Base-by-base conservation (phyloP, 495 filamentous ascomycete genomes). In the Baudoinia panamericana region DNA sequence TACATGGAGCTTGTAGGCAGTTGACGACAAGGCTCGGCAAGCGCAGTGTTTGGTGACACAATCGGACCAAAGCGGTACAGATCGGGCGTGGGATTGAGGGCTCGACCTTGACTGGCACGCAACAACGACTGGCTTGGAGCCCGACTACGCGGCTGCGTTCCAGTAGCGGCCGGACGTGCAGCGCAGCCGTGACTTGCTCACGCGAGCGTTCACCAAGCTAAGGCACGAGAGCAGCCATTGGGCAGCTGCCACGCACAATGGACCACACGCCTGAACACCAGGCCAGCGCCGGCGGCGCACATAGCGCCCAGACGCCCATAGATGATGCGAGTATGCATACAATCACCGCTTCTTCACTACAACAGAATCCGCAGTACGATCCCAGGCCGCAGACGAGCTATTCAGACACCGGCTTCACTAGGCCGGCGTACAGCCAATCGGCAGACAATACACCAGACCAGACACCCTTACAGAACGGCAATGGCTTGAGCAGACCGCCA, bases 351-450 rank as follows among this genome's bases (percentile, higher is more conserved):
- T 57, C 58, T 9, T 54, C 55, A 29, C 37, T 58, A 13, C 55
- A 56, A 12, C 40, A 46, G 7, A 40, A 53, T 30, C 36, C 41
- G 30, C 15, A 20, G 3, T 48, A 54, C 41, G 53, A 54, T 8
- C 25, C 51, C 10, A 46, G 61, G 17, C 61, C 61, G n/a, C 57
- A 59, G 43, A 63, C 61, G 11, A 57, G 53, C 0, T 63, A 63
- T 50, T 62, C 59, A 5, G 61, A 63, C 46, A 63, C 59, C 16
- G 52, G 51, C 43, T 63, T 60, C 46, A 51, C 51, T 21, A 48
- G 56, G 24, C 49, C 50, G 27, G n/a, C n/a, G n/a, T 56, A 61
- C 43, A 38, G 51, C 0, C 52, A 59, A 11, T 39, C 48, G 17
- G 39, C 40, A 17, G 50, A 56, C 53, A 39, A 47, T 29, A 53